Conservation (phyloP, 1,284 basidiomycete genomes). For the Apiotrichum siamense region DNA sequence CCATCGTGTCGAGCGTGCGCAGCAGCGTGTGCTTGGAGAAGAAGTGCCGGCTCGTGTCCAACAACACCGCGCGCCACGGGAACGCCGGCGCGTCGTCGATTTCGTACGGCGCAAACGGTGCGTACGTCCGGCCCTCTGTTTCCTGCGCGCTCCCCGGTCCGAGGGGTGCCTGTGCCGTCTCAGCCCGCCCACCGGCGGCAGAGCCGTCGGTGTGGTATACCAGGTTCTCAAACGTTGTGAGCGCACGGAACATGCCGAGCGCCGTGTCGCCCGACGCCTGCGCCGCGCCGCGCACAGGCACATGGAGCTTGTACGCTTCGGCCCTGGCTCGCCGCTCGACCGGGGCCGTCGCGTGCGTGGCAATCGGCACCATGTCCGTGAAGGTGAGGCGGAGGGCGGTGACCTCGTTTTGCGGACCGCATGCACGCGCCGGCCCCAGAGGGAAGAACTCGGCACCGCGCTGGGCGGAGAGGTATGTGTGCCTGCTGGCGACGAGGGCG, state of each 20-base stretch:
- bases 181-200: background rate
- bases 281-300: conserved; percentile 5
- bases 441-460: conserved; percentile 19
- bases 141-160: background rate
- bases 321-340: background rate
- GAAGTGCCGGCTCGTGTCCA: conserved; percentile 59
- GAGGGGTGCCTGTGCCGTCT: background rate
- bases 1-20: conserved; percentile 71
- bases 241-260: conserved; percentile 56
- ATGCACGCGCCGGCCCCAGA: background rate
- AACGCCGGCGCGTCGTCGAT: conserved; percentile 49
- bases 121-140: conserved; percentile 8
- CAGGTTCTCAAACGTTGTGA: conserved; percentile 76
- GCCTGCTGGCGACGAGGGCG: background rate
- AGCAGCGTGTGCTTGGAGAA: background rate
- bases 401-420: background rate
- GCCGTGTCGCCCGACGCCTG: background rate
- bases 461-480: conserved; percentile 14
- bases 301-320: conserved; percentile 21
- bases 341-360: background rate
- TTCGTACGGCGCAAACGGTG: conserved; percentile 35
- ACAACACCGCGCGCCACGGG: conserved; percentile 61
- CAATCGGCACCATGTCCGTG: background rate
- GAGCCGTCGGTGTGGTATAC: conserved; percentile 32
- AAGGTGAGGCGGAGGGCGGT: background rate